These are phyloP conservation scores for Allomyces macrogynus DNA, from an alignment of 192 early-diverging fungal species.

Conservation along the genomic window DNA sequence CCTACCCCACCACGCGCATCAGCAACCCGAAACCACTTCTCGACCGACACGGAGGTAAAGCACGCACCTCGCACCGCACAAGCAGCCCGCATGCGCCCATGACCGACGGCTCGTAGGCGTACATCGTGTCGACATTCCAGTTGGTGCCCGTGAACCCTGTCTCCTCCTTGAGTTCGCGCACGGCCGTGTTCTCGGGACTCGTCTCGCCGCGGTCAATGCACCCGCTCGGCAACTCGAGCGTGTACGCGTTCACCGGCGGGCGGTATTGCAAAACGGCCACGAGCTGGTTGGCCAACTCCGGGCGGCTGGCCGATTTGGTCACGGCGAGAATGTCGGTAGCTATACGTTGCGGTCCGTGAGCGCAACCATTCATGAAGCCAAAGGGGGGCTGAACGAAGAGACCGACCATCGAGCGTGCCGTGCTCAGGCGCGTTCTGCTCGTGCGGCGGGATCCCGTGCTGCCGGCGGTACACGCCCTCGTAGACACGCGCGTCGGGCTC, in stretches of 20 bases:
- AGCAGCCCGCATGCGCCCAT: slow-evolving; percentile 8
- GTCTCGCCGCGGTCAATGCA: not conserved
- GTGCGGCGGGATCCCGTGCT: not conserved
- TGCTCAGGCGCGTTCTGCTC: not conserved
- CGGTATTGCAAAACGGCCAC: slow-evolving; percentile 10
- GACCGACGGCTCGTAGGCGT: slow-evolving; percentile 13
- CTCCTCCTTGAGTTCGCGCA: slow-evolving; percentile 12
- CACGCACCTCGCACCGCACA: not conserved
- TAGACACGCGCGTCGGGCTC: not conserved
- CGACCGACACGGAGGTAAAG: no score
- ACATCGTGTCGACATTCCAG: slow-evolving; percentile 1
- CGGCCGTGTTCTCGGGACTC: not conserved
- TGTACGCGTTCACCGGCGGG: slow-evolving; percentile 7
- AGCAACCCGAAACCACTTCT: no score
- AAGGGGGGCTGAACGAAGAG: no score
- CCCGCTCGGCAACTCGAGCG: slow-evolving; percentile 12
- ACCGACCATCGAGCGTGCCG: no score
- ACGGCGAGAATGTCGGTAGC: not conserved
- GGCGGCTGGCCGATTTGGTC: not conserved
- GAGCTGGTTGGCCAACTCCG: not conserved
- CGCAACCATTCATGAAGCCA: no score
- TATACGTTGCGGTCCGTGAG: not conserved
- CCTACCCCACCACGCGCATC: not conserved
- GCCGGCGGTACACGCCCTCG: not conserved
- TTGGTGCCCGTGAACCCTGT: slow-evolving; percentile 5